Base-by-base conservation (phyloP, 2,329 filamentous ascomycete species). In the Juglanconis sp. region DNA sequence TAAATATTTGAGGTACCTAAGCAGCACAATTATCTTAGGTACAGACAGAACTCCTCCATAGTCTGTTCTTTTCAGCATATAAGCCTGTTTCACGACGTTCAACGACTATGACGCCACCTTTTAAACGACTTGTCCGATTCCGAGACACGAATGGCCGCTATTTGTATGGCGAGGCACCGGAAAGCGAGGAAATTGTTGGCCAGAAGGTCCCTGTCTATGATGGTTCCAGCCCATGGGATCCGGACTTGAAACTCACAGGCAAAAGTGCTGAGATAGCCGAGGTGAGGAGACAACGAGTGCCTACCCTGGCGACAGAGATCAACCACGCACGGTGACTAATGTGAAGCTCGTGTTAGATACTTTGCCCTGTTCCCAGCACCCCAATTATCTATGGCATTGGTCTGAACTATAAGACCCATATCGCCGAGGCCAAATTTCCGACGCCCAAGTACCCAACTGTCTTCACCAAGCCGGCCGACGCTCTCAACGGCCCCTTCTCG, bases 341-440 rank as follows among this genome's bases (percentile, higher is more conserved):
- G 35, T 11, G 35, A 11, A 38, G 35, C 35, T 38, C 1, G 35
- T 11, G 35, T 11, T 38, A 56, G 53, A 34, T 57, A 8, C 15
- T 57, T 2, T 50, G 47, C 15, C 47, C 56, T 8, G 4, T 57
- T 5, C 46, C 35, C 4, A 4, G 9, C 4, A 24, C 35, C 11
- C 56, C 56, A 3, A 34, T 57, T 3, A 34, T 57, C 56, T 57
- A 57, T 13, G 56, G 56, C 4, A 52, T 59, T 4, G 49, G 56
- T 10, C 38, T 59, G 5, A 59, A 59, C 40, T 59, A 53, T 10
- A 54, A 54, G 38, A 53, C 13, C 5, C 56, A 53, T 40, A 49
- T 47, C 50, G 8, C 4, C 7, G 47, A 57, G 15, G 31, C 17
- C 24, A 42, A 42, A 3, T 48, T 42, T 36, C 31, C 51, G 4